These are phyloP conservation scores for Gnomoniopsis smithogilvyi DNA, from an alignment of 2,329 filamentous ascomycete genomes.

Conservation along the genomic window DNA sequence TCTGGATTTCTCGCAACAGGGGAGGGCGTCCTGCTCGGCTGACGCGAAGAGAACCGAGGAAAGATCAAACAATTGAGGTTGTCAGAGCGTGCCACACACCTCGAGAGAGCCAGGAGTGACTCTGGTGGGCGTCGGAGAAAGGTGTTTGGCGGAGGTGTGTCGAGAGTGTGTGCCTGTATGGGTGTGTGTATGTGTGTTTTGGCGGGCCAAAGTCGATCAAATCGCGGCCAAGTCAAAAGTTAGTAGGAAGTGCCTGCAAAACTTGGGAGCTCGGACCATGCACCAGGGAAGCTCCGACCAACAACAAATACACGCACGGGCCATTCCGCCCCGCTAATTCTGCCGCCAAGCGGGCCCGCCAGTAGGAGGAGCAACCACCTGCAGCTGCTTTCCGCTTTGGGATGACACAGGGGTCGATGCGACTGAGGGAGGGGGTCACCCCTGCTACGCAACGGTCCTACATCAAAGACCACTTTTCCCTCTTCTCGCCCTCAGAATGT, in stretches of 20 bases:
- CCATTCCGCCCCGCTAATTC: slow-evolving; percentile 18
- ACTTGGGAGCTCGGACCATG: neutral
- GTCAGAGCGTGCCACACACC: neutral
- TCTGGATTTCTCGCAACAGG: slow-evolving; percentile 4
- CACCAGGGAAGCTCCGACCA: slow-evolving; percentile 22
- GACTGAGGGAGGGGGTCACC: no score
- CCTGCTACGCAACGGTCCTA: neutral
- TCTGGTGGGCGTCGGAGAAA: neutral
- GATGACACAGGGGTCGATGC: neutral
- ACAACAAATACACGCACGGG: slow-evolving; percentile 28
- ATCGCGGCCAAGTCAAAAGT: slow-evolving; percentile 7
- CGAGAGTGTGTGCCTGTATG: slow-evolving; percentile 1
- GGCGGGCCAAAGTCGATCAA: slow-evolving; percentile 4
- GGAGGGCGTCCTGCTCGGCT: slow-evolving; percentile 1
- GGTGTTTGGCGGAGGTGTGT: slow-evolving; percentile 3
- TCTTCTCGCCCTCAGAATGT: no score
- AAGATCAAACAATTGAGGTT: slow-evolving; percentile 9
- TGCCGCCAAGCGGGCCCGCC: neutral
- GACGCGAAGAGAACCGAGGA: slow-evolving; percentile 1
- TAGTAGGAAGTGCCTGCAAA: neutral
- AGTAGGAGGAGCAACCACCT: slow-evolving; percentile 17
- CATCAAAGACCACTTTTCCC: no score
- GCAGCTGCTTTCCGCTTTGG: slow-evolving; percentile 1
- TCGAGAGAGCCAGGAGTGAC: neutral
- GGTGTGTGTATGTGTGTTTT: neutral